Base-by-base conservation (phyloP, 164 flowering plant genomes). In the Macadamia integrifolia region DNA sequence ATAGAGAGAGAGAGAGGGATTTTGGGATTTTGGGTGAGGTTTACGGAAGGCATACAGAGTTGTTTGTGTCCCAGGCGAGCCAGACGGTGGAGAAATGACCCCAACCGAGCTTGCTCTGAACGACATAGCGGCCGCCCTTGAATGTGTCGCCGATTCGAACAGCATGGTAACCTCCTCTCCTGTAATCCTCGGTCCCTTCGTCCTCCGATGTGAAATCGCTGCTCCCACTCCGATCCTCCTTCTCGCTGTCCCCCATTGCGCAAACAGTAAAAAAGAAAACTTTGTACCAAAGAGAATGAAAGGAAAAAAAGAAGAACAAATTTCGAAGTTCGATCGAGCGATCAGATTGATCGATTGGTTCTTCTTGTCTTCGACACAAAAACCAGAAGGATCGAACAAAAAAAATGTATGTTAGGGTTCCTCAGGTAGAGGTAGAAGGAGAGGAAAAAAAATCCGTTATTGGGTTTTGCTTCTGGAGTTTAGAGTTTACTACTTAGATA, bases 41-140 rank as follows among this genome's bases (percentile, higher is more conserved):
- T 35, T 35, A 5, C 40, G 40, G 32, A 32, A 58, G 28, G 32
- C 70, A 17, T 67, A 68, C 64, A 30, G 55, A 60, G 23, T 15
- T 9, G 12, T 46, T 32, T 6, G 65, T 60, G 8, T 61, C 56
- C 28, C 49, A 60, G 30, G 66, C 72, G 28, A 69, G 72, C 72
- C 72, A 69, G 63, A 69, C 72, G 8, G 72, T 69, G n/a, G 72
- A 69, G 46, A 69, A 69, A 49, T 65, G 67, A 14, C 67, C 67
- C 67, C 67, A 65, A 5, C 67, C 67, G 0, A 65, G 56, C 56
- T 65, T 69, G 32, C 58, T 13, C 28, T 60, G 58, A 15, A 60
- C 72, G 8, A 61, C 32, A 29, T 61, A 69, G 31, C 44, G 17
- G 35, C 69, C 69, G n/a, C 6, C 15, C 44, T 50, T 52, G 62